phyloP scores from a whole-genome alignment of 1,139 yeast species.

The Candida sanyaensis region DNA sequence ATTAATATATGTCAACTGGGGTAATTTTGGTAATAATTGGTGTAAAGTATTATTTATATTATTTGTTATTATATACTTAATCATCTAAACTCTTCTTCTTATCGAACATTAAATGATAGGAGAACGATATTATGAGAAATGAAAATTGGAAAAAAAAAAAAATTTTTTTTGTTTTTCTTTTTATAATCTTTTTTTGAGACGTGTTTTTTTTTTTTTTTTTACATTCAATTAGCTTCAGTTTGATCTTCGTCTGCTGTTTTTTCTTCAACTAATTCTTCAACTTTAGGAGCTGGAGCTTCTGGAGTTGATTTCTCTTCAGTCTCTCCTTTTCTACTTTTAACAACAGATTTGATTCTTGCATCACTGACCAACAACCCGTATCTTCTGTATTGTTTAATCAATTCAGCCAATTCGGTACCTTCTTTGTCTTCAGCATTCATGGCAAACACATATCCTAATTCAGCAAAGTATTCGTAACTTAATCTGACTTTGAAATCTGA shows the following conservation, averaged over 20 bases:
- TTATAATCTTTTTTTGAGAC: background rate
- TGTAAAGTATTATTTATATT: constrained; percentile 6
- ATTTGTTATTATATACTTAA: constrained; percentile 7
- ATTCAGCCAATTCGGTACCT: constrained; percentile 33
- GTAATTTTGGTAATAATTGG: constrained; percentile 2
- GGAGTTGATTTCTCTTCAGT: constrained; percentile 1
- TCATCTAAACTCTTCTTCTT: constrained; percentile 3
- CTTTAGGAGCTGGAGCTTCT: background rate
- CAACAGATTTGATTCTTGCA: constrained; percentile 42
- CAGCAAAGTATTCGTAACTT: constrained; percentile 54
- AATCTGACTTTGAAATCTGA: constrained; percentile 42
- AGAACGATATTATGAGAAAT: background rate
- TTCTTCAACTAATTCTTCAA: constrained; percentile 7
- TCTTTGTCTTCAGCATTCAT: constrained; percentile 32
- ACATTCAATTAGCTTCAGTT: background rate
- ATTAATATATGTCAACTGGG: constrained; percentile 12
- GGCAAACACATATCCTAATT: constrained; percentile 50
- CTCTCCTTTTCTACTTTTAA: constrained; percentile 36
- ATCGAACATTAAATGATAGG: background rate
- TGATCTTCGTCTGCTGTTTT: background rate
- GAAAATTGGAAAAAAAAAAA: background rate
- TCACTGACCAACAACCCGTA: constrained; percentile 58
- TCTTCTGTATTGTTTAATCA: constrained; percentile 58
- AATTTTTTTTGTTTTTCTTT: background rate
- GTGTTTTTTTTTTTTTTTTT: background rate